Base-by-base conservation (phyloP, 805 yeast species). In the Wickerhamiella parazyma region DNA sequence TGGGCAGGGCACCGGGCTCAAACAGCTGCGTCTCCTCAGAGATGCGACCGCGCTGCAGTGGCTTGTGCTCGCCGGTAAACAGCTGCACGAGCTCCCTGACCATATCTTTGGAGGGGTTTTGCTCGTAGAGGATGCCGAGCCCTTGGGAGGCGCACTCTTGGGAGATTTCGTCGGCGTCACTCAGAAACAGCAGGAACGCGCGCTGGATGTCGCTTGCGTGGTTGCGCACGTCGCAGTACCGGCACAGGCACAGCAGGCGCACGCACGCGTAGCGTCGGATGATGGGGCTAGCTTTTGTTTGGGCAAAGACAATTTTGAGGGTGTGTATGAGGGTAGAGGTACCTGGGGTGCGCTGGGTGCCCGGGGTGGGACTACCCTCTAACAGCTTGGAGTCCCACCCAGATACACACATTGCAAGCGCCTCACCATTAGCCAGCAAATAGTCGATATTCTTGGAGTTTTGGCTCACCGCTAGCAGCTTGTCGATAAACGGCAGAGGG, bases 91-190 rank as follows among this genome's bases (percentile, higher is more conserved):
- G 66, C 16, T 80, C 76, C 52, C 76, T 78, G 1, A 87, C 82
- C 56, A 89, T 66, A 0, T 73, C 71, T 43, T 83, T 91, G 54
- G 78, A 77, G 50, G 76, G 77, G 12, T 95, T 94, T 49, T 74
- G 61, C 47, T 87, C 95, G 55, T 82, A 89, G 4, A 86, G 71
- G 14, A 87, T 64, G 49, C 87, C 75, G 42, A 89, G 67, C 2
- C 96, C 98, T 51, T 94, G 69, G 0, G 94, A 77, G 0, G 97
- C 95, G 10, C 91, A 73, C 48, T 89, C 96, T 56, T 89, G 96
- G n/a, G 86, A 68, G 16, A 86, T 61, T 24, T 87, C 95, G 56
- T 89, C 95, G 41, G 78, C 66, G 49, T 81, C 91, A 0, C 83
- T 76, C 44, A 89, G 65, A 55, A 83, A 82, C 47, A 72, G 70